Conservation (phyloP, 441 rosid species). For the Macaranga tanarius region DNA sequence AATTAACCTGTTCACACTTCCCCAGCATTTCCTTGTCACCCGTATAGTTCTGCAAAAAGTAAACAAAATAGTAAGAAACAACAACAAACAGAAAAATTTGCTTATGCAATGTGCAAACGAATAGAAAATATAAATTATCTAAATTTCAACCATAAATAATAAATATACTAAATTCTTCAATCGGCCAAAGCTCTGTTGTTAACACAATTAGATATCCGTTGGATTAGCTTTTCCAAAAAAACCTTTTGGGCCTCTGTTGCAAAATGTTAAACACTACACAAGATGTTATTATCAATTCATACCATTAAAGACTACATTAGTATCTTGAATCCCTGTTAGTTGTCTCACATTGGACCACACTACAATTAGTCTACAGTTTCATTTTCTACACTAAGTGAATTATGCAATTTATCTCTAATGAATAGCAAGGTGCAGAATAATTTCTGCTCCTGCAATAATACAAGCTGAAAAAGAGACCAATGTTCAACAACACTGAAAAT, state of each 20-base stretch:
- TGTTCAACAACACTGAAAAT: background rate
- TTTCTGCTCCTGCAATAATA: conserved; percentile 1
- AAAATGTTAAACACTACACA: background rate
- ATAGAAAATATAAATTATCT: conserved; percentile 3
- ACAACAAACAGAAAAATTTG: background rate
- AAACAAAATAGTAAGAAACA: conserved; percentile 27
- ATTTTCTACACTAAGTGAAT: background rate
- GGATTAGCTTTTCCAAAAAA: background rate
- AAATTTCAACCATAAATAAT: conserved; percentile 20
- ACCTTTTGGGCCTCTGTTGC: background rate
- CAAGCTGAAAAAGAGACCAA: background rate
- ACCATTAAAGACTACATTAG: background rate
- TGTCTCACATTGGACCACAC: background rate
- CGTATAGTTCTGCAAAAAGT: conserved; percentile 64
- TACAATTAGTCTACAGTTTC: background rate
- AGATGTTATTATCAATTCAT: background rate
- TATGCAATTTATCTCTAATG: no score
- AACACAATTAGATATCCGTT: background rate
- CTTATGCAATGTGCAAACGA: background rate
- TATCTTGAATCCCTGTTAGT: background rate
- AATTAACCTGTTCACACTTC: conserved; percentile 90
- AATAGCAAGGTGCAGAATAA: background rate
- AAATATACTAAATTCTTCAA: background rate
- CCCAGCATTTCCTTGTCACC: conserved; percentile 93
- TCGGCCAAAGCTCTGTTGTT: conserved; percentile 15